phyloP scores from a whole-genome alignment of 2,329 filamentous ascomycete species.

The Daldinia sp. region DNA sequence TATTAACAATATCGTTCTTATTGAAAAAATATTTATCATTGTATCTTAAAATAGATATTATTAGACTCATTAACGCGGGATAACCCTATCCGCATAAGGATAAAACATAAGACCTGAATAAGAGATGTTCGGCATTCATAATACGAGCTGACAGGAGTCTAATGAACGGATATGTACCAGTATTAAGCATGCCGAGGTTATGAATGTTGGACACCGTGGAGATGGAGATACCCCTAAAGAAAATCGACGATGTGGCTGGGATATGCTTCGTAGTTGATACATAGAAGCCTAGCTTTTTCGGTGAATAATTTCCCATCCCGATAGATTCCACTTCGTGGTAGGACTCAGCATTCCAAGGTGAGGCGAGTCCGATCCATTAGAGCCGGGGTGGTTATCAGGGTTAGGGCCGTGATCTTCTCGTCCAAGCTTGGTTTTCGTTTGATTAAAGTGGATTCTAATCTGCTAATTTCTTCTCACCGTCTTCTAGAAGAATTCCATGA shows the following conservation, averaged over 20 bases:
- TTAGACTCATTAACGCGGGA: not conserved
- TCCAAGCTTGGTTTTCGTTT: conserved; percentile 31
- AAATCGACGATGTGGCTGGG: conserved; percentile 19
- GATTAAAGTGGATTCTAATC: conserved; percentile 42
- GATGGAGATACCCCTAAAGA: conserved; percentile 26
- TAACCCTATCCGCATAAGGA: conserved; percentile 8
- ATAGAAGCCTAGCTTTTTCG: conserved; percentile 34
- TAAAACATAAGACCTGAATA: conserved; percentile 25
- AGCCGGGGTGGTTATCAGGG: conserved; percentile 27
- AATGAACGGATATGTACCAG: conserved; percentile 8
- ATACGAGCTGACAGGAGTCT: conserved; percentile 32
- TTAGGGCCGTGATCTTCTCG: conserved; percentile 30
- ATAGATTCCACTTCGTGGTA: conserved; percentile 21
- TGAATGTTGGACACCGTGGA: conserved; percentile 13
- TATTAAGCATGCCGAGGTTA: conserved; percentile 18
- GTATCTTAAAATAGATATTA: conserved; percentile 37
- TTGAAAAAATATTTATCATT: conserved; percentile 15
- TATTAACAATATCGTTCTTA: not conserved
- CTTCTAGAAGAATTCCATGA: conserved; percentile 41
- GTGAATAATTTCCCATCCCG: conserved; percentile 34
- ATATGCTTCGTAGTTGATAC: conserved; percentile 5
- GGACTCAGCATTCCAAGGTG: conserved; percentile 23
- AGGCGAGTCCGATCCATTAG: conserved; percentile 21
- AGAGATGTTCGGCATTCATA: conserved; percentile 27
- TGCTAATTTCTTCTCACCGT: conserved; percentile 32